Conservation (phyloP, 805 yeast species). For the Yamadazyma ubonensis region DNA sequence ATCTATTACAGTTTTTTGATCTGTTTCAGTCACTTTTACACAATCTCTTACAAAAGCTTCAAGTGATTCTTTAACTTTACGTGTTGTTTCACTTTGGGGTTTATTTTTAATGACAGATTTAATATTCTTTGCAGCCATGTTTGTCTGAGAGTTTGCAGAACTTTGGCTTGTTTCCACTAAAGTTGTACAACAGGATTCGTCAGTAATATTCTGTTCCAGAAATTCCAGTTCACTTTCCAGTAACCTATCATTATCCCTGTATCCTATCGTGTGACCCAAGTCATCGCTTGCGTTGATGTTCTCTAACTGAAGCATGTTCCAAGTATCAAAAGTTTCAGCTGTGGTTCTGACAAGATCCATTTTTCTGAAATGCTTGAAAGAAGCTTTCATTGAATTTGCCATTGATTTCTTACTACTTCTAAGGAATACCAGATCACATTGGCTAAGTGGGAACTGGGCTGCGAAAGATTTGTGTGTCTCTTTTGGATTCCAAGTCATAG, state of each 20-base stretch:
- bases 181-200: too few relatives aligned
- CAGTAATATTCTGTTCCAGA: too few relatives aligned
- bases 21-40: conserved; percentile 1
- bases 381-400: not conserved
- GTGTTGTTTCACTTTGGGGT: not conserved
- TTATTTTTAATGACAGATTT: not conserved
- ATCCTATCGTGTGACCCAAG: too few relatives aligned
- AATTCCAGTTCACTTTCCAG: too few relatives aligned
- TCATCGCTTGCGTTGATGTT: too few relatives aligned
- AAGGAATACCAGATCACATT: conserved; percentile 2
- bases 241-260: too few relatives aligned
- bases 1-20: conserved; percentile 6
- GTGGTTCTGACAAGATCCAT: too few relatives aligned
- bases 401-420: conserved; percentile 2
- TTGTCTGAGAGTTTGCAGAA: too few relatives aligned
- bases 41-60: not conserved
- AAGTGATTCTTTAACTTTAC: not conserved
- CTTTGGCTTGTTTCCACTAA: too few relatives aligned
- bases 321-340: too few relatives aligned
- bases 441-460: conserved; percentile 1
- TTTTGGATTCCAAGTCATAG: conserved; percentile 1
- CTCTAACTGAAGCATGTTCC: too few relatives aligned
- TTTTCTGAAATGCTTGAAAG: too few relatives aligned
- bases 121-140: not conserved
- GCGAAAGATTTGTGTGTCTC: not conserved